A percentile compares a stretch with the other conserved stretches of the same genome.
phyloP scores from a whole-genome alignment of 2,329 filamentous ascomycete genomes.

The Arthrobotrys sphaeroides region DNA sequence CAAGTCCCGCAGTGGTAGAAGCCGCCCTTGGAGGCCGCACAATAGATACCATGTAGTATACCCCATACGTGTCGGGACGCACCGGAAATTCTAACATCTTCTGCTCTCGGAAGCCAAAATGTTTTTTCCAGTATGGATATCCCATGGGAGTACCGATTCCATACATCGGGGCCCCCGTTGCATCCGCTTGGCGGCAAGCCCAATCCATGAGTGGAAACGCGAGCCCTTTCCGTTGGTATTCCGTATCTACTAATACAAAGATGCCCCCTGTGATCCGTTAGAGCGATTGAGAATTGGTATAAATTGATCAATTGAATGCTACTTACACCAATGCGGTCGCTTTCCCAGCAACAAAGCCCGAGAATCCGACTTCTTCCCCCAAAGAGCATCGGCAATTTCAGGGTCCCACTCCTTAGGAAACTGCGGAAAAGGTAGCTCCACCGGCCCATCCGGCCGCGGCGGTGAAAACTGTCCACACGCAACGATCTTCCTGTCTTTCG shows the following conservation, averaged over 20 bases:
- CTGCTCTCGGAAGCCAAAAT: neutral
- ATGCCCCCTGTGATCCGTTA: conserved; percentile 1
- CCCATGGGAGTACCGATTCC: neutral
- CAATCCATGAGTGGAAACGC: conserved; percentile 15
- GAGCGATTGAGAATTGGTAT: neutral
- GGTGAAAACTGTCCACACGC: neutral
- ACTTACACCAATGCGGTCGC: conserved; percentile 23
- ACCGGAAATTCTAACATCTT: neutral
- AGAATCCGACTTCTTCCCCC: conserved; percentile 3
- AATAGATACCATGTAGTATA: neutral
- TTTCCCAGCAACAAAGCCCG: neutral
- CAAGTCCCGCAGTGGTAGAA: too few relatives aligned
- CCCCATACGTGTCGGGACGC: conserved; percentile 1
- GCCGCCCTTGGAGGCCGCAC: neutral
- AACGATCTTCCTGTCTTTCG: neutral
- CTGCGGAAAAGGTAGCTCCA: neutral
- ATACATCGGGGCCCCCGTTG: neutral
- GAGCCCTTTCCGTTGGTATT: conserved; percentile 1
- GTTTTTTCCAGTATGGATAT: conserved; percentile 2
- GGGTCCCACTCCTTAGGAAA: conserved; percentile 16
- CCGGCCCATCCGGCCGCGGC: neutral
- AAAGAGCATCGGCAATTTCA: conserved; percentile 2
- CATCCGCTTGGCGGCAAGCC: conserved; percentile 22
- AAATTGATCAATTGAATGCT: too few relatives aligned
- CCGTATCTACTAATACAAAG: conserved; percentile 6